Evolutionary conservation across 208 protist genomes (phyloP).

Genomic region (Lotmaria passim): DNA sequence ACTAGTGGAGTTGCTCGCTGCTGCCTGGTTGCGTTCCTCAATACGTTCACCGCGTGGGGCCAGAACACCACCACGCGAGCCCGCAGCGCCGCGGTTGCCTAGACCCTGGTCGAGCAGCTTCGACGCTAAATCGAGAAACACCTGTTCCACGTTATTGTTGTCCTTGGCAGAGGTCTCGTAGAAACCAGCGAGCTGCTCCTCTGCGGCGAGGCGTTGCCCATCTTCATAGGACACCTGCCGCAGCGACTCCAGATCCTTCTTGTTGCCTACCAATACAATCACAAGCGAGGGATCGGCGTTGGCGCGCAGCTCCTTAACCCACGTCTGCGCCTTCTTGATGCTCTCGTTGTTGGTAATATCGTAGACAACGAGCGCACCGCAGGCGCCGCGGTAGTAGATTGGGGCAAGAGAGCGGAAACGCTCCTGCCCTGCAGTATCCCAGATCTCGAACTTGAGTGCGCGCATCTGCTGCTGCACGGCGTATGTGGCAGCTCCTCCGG

Average conservation of each 20-base stretch:
- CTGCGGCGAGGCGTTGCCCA: conserved; percentile 60
- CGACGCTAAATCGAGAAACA: conserved; percentile 90
- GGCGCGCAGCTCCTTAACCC: conserved; percentile 96
- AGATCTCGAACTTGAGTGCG: conserved; percentile 89
- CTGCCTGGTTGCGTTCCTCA: conserved; percentile 26
- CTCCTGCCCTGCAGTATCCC: conserved; percentile 94
- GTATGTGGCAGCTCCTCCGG: conserved; percentile 13
- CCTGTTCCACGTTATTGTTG: conserved; percentile 81
- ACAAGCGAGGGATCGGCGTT: conserved; percentile 90
- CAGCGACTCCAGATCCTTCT: conserved; percentile 93
- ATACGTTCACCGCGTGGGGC: conserved; percentile 36
- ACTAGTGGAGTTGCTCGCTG: conserved; percentile 33
- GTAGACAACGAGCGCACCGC: conserved; percentile 96
- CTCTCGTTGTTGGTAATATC: conserved; percentile 97
- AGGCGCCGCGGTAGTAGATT: conserved; percentile 94
- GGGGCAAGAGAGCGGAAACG: conserved; percentile 90
- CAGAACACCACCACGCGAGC: conserved; percentile 25
- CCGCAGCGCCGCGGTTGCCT: conserved; percentile 33
- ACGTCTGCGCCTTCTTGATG: conserved; percentile 94
- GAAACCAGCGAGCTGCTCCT: conserved; percentile 80
- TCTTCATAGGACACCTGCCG: conserved; percentile 84
- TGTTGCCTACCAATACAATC: conserved; percentile 96
- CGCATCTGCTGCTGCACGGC: conserved; percentile 31
- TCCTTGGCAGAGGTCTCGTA: conserved; percentile 92
- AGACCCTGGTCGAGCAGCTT: conserved; percentile 92